Evolutionary conservation across 129 eudicot genomes (phyloP).

Genomic region (Ambrosia trifida): DNA sequence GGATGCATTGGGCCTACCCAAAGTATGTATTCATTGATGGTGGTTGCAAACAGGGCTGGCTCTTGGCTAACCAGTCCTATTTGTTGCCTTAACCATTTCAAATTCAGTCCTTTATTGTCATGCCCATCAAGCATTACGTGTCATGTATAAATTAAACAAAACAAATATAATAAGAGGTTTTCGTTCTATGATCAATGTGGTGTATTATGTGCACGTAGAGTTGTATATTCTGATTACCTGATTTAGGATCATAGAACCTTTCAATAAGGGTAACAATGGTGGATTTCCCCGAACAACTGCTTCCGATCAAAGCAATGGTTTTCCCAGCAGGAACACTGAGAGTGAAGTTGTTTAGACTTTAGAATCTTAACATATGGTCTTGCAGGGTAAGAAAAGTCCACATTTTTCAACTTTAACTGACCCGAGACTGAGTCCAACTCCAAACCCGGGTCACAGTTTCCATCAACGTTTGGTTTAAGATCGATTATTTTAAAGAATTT

Average conservation of each 20-base stretch:
- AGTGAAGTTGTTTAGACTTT: slow-evolving; percentile 60
- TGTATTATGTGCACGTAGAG: slow-evolving; percentile 14
- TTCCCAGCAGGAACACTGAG: slow-evolving; percentile 83
- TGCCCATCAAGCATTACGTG: slow-evolving; percentile 82
- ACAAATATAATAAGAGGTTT: slow-evolving; percentile 16
- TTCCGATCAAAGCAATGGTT: slow-evolving; percentile 94
- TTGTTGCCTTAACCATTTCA: slow-evolving; percentile 94
- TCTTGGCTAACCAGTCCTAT: slow-evolving; percentile 98
- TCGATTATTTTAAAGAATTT: slow-evolving; percentile 76
- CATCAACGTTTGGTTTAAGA: slow-evolving; percentile 73
- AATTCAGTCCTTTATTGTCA: slow-evolving; percentile 75
- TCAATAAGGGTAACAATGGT: slow-evolving; percentile 92
- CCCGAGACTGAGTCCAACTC: slow-evolving; percentile 78
- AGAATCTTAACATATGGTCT: slow-evolving; percentile 75
- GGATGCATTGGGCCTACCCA: slow-evolving; percentile 94
- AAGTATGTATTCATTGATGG: slow-evolving; percentile 90
- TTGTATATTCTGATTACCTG: slow-evolving; percentile 54
- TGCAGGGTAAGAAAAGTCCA: slow-evolving; percentile 87
- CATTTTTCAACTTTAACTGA: too few relatives aligned
- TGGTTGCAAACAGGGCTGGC: slow-evolving; percentile 96
- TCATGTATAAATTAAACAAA: slow-evolving; percentile 44
- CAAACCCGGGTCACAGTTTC: slow-evolving; percentile 63
- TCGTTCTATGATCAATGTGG: not conserved
- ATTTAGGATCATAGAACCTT: slow-evolving; percentile 91
- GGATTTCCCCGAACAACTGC: slow-evolving; percentile 96